Conservation (phyloP, 2,329 filamentous ascomycete species). For the Fusarium poae region DNA sequence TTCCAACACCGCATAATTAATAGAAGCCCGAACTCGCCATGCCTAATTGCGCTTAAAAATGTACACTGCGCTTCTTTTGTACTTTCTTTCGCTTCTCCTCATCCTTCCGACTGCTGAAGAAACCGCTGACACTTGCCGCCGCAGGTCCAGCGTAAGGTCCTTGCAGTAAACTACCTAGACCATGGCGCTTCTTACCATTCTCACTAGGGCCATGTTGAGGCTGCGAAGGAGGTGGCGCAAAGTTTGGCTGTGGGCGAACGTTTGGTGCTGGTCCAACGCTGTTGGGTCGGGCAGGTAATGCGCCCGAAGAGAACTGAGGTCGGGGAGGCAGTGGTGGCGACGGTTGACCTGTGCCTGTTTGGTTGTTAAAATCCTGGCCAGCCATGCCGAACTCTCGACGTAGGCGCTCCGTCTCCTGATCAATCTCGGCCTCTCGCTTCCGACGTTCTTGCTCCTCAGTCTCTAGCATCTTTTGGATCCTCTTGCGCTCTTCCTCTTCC, state of each 20-base stretch:
- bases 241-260: constrained; percentile 36
- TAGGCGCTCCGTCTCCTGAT: constrained; percentile 87
- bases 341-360: constrained; percentile 37
- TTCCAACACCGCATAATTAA: constrained; percentile 22
- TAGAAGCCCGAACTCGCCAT: not conserved
- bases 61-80: constrained; percentile 63
- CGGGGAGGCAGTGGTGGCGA: constrained; percentile 55
- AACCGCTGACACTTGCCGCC: constrained; percentile 61
- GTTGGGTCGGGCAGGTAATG: constrained; percentile 59
- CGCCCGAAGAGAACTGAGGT: constrained; percentile 42
- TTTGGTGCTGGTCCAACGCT: constrained; percentile 60
- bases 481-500: constrained; percentile 65
- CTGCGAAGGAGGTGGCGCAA: constrained; percentile 45
- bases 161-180: constrained; percentile 50
- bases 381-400: constrained; percentile 74
- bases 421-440: constrained; percentile 70
- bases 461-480: constrained; percentile 75
- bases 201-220: constrained; percentile 34
- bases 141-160: constrained; percentile 55
- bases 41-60: constrained; percentile 53
- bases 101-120: constrained; percentile 55
- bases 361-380: constrained; percentile 56
- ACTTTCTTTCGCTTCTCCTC: constrained; percentile 59
- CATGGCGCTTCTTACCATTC: constrained; percentile 46
- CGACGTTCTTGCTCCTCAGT: constrained; percentile 72